Evolutionary conservation across 257 asterid species (phyloP), one percentile per base, ranked within the genome.

Genomic region (Anisodus acutangulus): DNA sequence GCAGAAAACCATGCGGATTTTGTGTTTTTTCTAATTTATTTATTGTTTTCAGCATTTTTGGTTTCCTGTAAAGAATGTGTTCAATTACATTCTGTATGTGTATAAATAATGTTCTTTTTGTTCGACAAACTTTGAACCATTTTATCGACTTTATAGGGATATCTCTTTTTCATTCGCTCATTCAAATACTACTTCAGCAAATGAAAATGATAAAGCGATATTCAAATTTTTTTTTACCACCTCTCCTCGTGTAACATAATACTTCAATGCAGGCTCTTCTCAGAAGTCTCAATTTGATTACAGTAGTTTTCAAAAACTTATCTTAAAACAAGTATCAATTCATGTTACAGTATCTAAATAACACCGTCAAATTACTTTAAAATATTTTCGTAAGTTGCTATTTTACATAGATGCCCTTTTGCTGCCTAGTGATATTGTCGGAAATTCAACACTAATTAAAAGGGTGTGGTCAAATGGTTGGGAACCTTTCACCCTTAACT

Each of bases 1-100:
- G 62, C 12, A 82, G 12, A 68, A 35, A 85, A 87, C 82, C 9
- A 2, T 78, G 85, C 86, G 63, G 82, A 82, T 69, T 39, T 83
- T 83, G 82, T 69, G 16, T 70, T n/a, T 22, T 22, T 22, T 22
- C 26, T 22, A 22, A 22, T 35, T 53, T 39, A 2, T 26, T 43
- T 70, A 12, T 78, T 59, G 47, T 12, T 60, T 47, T 13, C 49
- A 66, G 11, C 37, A 4, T 22, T 9, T 22, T 63, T 80, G 47
- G 39, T 22, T 78, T 31, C 58, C 79, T 19, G n/a, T 47, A 62
- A 62, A 17, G 15, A 31, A 59, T 59, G n/a, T 59, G 31, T 59
- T 17, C 64, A 17, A 5, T 22, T 6, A 58, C 64, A 15, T 58
- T 58, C 64, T 58, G 9, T 58, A 6, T 58, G 64, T 58, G 64